phyloP scores from a whole-genome alignment of 2,329 filamentous ascomycete genomes.

The Neoscytalidium dimidiatum region DNA sequence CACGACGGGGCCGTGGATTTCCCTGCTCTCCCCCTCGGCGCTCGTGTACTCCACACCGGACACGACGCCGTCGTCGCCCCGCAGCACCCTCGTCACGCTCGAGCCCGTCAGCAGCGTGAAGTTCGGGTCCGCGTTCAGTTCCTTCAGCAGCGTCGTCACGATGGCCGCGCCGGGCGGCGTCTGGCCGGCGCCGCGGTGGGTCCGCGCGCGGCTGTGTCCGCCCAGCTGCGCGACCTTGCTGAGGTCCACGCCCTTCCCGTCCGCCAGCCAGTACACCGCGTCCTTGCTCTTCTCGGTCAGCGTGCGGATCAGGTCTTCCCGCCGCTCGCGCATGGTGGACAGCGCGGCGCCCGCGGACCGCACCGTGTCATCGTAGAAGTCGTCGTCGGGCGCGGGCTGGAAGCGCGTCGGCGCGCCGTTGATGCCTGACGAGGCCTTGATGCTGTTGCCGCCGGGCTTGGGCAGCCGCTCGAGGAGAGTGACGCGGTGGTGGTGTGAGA shows the following conservation, averaged over 20 bases:
- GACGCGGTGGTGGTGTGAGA: conserved; percentile 55
- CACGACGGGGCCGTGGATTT: conserved; percentile 56
- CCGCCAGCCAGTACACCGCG: conserved; percentile 59
- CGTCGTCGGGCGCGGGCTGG: conserved; percentile 47
- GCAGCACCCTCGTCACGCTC: conserved; percentile 53
- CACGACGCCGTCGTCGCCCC: conserved; percentile 33
- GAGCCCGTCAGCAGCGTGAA: conserved; percentile 57
- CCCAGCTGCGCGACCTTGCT: conserved; percentile 61
- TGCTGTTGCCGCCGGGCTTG: conserved; percentile 65
- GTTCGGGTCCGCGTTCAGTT: conserved; percentile 49
- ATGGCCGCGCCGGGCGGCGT: conserved; percentile 63
- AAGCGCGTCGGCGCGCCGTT: conserved; percentile 63
- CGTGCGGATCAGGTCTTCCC: conserved; percentile 49
- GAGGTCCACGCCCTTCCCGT: conserved; percentile 60
- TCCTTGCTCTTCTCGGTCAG: conserved; percentile 52
- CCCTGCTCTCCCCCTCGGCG: conserved; percentile 29
- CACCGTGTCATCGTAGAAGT: conserved; percentile 60
- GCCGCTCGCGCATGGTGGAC: conserved; percentile 30
- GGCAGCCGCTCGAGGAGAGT: conserved; percentile 60
- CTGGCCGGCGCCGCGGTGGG: conserved; percentile 59
- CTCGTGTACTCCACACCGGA: conserved; percentile 55
- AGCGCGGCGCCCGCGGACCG: conserved; percentile 54
- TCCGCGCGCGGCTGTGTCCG: conserved; percentile 59
- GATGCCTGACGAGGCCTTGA: conserved; percentile 68
- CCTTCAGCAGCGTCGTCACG: conserved; percentile 55